A percentile compares a stretch with the other conserved stretches of the same genome.
These are phyloP conservation scores for Sporobolomyces roseus DNA, from an alignment of 768 basidiomycete genomes.

Conservation along the genomic window DNA sequence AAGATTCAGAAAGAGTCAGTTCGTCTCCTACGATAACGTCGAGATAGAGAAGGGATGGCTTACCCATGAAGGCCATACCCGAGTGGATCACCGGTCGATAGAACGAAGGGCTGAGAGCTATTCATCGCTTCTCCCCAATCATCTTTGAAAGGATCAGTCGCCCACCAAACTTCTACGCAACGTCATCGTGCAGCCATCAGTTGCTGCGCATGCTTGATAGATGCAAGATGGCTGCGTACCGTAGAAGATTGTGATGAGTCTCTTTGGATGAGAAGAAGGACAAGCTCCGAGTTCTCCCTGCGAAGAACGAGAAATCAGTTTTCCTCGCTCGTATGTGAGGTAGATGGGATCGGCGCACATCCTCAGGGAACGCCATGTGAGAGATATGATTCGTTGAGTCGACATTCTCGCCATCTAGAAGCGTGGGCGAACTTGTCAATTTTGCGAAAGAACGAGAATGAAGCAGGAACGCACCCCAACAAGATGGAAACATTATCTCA, in stretches of 20 bases:
- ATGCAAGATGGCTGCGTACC: neutral
- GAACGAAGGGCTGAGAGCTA: conserved; percentile 27
- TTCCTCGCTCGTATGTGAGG: neutral
- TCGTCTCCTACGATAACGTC: neutral
- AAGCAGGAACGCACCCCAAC: conserved; percentile 13
- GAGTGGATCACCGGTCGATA: conserved; percentile 32
- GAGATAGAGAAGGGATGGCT: neutral
- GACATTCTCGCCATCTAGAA: conserved; percentile 7
- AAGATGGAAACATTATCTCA: conserved; percentile 38
- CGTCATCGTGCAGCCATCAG: too few species aligned
- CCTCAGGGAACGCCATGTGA: conserved; percentile 22
- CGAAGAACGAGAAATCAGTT: too few species aligned
- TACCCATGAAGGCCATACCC: conserved; percentile 35
- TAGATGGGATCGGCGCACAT: neutral
- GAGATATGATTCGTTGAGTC: conserved; percentile 18
- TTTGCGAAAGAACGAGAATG: too few species aligned
- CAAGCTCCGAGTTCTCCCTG: conserved; percentile 18
- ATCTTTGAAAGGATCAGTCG: conserved; percentile 27
- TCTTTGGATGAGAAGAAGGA: conserved; percentile 20
- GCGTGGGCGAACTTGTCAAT: too few species aligned
- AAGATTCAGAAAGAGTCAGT: too few species aligned
- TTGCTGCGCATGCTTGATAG: too few species aligned
- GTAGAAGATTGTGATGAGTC: conserved; percentile 36
- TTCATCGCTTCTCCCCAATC: conserved; percentile 19
- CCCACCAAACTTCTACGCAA: conserved; percentile 26